Conservation (phyloP, 768 basidiomycete species). For the Rhizopogon sp. region DNA sequence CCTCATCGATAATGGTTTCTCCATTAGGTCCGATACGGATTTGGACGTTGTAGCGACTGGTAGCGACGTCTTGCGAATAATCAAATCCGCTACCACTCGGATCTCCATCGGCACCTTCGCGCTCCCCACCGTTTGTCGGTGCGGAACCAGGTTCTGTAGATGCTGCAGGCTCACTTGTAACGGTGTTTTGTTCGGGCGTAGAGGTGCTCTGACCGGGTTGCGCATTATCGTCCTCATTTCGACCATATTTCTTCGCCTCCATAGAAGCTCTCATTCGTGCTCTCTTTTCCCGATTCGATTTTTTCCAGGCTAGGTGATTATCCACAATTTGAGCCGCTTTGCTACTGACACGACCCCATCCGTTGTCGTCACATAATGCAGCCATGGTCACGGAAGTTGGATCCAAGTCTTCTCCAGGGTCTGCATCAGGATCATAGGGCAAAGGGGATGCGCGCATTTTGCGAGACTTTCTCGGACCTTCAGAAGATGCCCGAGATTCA, state of each 20-base stretch:
- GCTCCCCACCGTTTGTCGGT: neutral
- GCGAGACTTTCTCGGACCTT: constrained; percentile 29
- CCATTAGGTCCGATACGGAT: constrained; percentile 85
- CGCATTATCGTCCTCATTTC: constrained; percentile 43
- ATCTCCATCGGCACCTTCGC: constrained; percentile 27
- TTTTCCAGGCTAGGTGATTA: constrained; percentile 72
- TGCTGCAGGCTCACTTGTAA: constrained; percentile 3
- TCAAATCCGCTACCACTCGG: constrained; percentile 62
- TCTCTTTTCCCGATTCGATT: constrained; percentile 60
- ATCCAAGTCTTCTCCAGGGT: constrained; percentile 74
- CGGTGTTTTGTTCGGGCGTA: constrained; percentile 5
- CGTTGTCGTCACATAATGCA: constrained; percentile 68
- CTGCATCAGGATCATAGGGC: constrained; percentile 54
- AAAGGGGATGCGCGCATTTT: constrained; percentile 40
- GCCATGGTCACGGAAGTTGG: constrained; percentile 87
- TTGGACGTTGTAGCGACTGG: constrained; percentile 78
- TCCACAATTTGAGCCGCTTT: constrained; percentile 68
- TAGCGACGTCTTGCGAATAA: constrained; percentile 58
- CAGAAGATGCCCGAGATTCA: constrained; percentile 11
- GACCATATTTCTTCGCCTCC: constrained; percentile 76
- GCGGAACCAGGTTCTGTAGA: constrained; percentile 12
- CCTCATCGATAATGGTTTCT: constrained; percentile 82
- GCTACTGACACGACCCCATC: constrained; percentile 73
- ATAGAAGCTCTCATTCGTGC: constrained; percentile 54
- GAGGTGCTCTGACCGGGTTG: constrained; percentile 10